A percentile compares a stretch with the other conserved stretches of the same genome.
Conservation (phyloP, 139 green algal species). For the Picochlorum sp. region DNA sequence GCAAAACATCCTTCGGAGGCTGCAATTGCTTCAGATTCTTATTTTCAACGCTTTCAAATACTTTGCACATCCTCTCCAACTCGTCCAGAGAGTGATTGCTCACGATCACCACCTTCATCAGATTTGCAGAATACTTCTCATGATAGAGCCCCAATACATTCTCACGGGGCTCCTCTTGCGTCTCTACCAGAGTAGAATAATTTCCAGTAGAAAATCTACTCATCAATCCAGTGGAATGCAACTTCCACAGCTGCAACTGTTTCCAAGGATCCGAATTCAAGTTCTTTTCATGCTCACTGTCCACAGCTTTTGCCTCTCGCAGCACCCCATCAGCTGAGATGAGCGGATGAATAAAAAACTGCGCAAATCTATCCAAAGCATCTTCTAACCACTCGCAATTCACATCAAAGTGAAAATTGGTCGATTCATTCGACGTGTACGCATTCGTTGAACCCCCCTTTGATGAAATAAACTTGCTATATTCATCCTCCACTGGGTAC, state of each 20-base stretch:
- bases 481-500: conserved; percentile 53
- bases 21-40: conserved; percentile 18
- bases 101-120: conserved; percentile 61
- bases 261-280: conserved; percentile 70
- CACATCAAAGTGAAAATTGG: conserved; percentile 90
- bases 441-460: conserved; percentile 82
- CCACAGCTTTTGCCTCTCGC: conserved; percentile 69
- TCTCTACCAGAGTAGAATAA: conserved; percentile 1
- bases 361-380: conserved; percentile 61
- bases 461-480: conserved; percentile 46
- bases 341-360: conserved; percentile 86
- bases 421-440: conserved; percentile 69
- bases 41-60: conserved; percentile 48
- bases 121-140: conserved; percentile 63
- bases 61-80: conserved; percentile 50
- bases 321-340: conserved; percentile 70
- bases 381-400: conserved; percentile 60
- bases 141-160: conserved; percentile 52
- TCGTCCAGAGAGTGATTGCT: conserved; percentile 53
- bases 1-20: conserved; percentile 23
- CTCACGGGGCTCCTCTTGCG: conserved; percentile 8
- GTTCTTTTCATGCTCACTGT: conserved; percentile 84
- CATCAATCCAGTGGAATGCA: background rate
- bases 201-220: conserved; percentile 64
- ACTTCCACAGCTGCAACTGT: conserved; percentile 70